Conservation (phyloP, 2,329 filamentous ascomycete genomes). For the Phyllosticta citriasiana region DNA sequence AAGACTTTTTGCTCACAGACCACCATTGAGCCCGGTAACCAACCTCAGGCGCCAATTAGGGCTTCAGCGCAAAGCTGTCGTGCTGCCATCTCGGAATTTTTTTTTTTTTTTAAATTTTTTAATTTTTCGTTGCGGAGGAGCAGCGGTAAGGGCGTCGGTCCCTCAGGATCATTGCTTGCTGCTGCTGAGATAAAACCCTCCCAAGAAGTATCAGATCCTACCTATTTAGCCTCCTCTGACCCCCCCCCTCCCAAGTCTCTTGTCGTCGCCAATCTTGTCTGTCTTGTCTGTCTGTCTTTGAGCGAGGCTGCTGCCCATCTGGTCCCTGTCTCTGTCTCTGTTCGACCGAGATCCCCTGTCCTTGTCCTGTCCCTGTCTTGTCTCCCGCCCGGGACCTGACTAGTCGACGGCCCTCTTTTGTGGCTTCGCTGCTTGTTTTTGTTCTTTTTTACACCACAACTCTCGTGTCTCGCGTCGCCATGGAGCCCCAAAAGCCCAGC, state of each 20-base stretch:
- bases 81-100: not conserved
- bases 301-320: not conserved
- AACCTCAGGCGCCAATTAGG: not conserved
- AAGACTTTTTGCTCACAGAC: not conserved
- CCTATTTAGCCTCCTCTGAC: not conserved
- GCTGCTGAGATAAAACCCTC: not conserved
- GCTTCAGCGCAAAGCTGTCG: not conserved
- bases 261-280: not conserved
- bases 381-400: too few species aligned
- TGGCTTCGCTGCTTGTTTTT: not conserved
- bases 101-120: not conserved
- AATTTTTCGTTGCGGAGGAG: not conserved
- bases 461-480: not conserved
- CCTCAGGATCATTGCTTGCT: not conserved
- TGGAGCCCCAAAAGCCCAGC: slow-evolving; percentile 10
- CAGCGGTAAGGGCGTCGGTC: not conserved
- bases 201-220: not conserved
- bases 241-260: not conserved
- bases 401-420: not conserved
- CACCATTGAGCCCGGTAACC: not conserved
- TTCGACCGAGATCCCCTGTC: not conserved
- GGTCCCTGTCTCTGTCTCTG: not conserved
- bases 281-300: not conserved
- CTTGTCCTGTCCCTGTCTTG: not conserved
- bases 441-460: not conserved